These are phyloP conservation scores for Arthrobotrys pseudoclavata DNA, from an alignment of 2,329 filamentous ascomycete species.

Conservation along the genomic window DNA sequence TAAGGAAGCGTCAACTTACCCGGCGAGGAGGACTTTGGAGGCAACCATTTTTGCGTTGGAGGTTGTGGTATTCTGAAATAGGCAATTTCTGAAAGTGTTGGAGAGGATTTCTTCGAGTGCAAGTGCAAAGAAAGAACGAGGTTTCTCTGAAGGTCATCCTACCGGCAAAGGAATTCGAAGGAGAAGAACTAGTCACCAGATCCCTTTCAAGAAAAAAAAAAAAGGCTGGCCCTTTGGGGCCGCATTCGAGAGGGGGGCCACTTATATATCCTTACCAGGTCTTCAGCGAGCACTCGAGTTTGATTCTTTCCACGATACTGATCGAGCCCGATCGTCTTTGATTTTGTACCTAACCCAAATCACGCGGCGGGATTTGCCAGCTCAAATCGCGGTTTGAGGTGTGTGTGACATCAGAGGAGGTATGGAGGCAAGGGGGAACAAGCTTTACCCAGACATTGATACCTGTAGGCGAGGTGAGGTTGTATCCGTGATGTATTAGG, in stretches of 20 bases:
- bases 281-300: background rate
- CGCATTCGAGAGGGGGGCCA: background rate
- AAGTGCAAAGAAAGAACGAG: too few species aligned
- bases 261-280: slow-evolving; percentile 11
- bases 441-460: slow-evolving; percentile 1
- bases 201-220: background rate
- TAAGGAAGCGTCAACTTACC: background rate
- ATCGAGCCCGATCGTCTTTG: slow-evolving; percentile 29
- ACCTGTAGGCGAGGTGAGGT: background rate
- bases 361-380: background rate
- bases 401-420: background rate
- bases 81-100: background rate
- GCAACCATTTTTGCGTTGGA: slow-evolving; percentile 16
- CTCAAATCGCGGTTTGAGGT: slow-evolving; percentile 46
- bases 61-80: slow-evolving; percentile 7
- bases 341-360: too few species aligned
- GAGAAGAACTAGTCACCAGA: too few species aligned
- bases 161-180: too few species aligned
- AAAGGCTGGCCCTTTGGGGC: background rate
- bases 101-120: too few species aligned
- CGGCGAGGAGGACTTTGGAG: slow-evolving; percentile 6
- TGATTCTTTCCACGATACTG: slow-evolving; percentile 7
- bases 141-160: too few species aligned
- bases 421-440: slow-evolving; percentile 1
- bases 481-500: background rate